Evolutionary conservation across 176 grass and related monocot species (phyloP), one percentile per base, ranked within the genome.

Genomic region (Miscanthus lutarioriparius): DNA sequence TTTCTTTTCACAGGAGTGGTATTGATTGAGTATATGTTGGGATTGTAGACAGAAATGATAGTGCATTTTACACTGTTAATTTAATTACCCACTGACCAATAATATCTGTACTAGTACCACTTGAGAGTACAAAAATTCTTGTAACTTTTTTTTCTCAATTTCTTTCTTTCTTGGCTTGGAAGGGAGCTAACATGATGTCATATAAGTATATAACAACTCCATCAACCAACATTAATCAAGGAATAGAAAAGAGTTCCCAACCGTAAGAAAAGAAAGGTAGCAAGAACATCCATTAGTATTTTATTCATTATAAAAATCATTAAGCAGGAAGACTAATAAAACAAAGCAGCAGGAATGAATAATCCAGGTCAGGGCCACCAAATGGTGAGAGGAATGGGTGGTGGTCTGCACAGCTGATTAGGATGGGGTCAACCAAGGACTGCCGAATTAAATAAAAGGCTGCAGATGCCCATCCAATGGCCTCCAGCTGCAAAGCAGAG

Each of bases 401-500:
- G 82, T 87, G 80, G 58, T 75, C 79, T 70, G 80, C 58, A 62
- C 23, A 74, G 67, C 80, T 87, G 85, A 91, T 61, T 84, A 80
- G 62, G 84, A 87, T 63, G 84, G 62, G 84, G 84, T 84, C 84
- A 87, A 87, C 80, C 39, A 67, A 41, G 85, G 76, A 44, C 26
- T 9, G 67, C 23, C 7, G 41, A 70, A 70, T 58, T 67, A 81
- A 64, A 82, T 48, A 9, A 67, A 87, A 74, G 80, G 80, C 87
- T 41, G 67, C 16, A 72, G 74, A 25, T 80, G 84, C 62, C 86
- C 7, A 76, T 84, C 8, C 41, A 43, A 73, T 48, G 80, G 84
- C 75, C 48, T 91, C 89, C 89, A 87, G 89, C 89, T 87, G 77
- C 64, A 77, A 77, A 82, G 64, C 67, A 10, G 66, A 48, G 73